These are phyloP conservation scores for Escallonia herrerae DNA, from an alignment of 129 eudicot genomes.

Conservation along the genomic window DNA sequence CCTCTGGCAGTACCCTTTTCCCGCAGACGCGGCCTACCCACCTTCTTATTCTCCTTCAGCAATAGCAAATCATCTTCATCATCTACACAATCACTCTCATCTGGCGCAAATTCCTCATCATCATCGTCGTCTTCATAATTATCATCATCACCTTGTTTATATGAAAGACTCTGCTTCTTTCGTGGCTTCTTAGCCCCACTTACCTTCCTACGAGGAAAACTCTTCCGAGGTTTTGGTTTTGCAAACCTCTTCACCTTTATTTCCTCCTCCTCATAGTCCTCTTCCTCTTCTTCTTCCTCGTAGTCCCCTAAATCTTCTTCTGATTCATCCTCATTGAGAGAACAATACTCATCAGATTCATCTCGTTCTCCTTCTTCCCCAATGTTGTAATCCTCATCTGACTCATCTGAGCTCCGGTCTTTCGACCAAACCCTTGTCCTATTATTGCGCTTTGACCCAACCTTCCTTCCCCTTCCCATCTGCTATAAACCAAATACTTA, in stretches of 20 bases:
- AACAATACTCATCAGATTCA: constrained; percentile 55
- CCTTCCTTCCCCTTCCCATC: constrained; percentile 65
- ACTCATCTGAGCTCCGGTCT: constrained; percentile 47
- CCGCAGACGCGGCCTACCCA: constrained; percentile 20
- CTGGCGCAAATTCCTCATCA: constrained; percentile 38
- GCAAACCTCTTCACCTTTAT: constrained; percentile 30
- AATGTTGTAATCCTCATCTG: constrained; percentile 81
- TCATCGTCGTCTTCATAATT: constrained; percentile 27
- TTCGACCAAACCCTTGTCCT: constrained; percentile 22
- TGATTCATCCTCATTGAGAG: constrained; percentile 55
- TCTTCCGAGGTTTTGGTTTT: constrained; percentile 25
- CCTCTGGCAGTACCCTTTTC: constrained; percentile 21
- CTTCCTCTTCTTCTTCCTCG: constrained; percentile 33
- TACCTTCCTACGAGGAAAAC: constrained; percentile 26
- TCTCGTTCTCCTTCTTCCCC: constrained; percentile 59
- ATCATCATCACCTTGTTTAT: constrained; percentile 24
- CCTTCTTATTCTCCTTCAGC: constrained; percentile 27
- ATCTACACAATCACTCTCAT: constrained; percentile 35
- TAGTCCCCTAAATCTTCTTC: constrained; percentile 48
- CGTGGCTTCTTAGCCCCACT: constrained; percentile 18
- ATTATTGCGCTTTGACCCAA: constrained; percentile 25
- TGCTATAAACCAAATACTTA: constrained; percentile 19
- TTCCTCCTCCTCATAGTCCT: constrained; percentile 21
- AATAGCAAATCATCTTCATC: constrained; percentile 51
- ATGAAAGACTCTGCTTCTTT: constrained; percentile 19